Evolutionary conservation across 2,329 filamentous ascomycete species (phyloP), one percentile per base, ranked within the genome.

Genomic region (Phyllosticta ampelicida): DNA sequence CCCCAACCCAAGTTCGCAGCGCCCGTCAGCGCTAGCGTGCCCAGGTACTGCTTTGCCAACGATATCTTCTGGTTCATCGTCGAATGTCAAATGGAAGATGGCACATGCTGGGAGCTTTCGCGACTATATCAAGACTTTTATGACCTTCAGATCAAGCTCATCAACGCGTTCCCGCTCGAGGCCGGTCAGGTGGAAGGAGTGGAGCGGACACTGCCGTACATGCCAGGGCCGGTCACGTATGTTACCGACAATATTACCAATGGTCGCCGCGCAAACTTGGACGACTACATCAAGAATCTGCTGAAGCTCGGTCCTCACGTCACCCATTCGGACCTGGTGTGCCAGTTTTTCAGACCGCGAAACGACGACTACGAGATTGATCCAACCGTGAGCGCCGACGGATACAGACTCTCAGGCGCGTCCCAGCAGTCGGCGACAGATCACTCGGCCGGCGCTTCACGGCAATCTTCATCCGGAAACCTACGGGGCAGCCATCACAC

Each of bases 41-140:
- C 92, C 16, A 82, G 90, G 61, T 97, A 96, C 75, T 95, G 90
- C 71, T 97, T 95, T 68, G 90, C 90, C 60, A 92, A 97, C 69
- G 91, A 96, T 65, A 96, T 96, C 71, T 97, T 97, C 73, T 97
- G 94, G 90, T 99, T 97, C 68, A 89, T 96, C 57, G 92, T 99
- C 60, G 91, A 96, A 71, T 90, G 89, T 21, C 81, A 86, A 66
- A 83, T 97, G 72, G 90, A 96, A 68, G 91, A 97, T 69, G 91
- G 90, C 53, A 82, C 89, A 52, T 86, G 89, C 68, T 97, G 91
- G 90, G 91, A 96, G 70, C 77, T 99, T 54, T 92, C 90, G 48
- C 85, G 94, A 62, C 94, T 95, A 68, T 99, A 99, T 68, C 90
- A 97, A 71, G 94, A 97, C 75, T 99, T 99, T 70, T 99, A 97